Conservation (phyloP, 495 filamentous ascomycete genomes). For the Penicillium psychrofluorescens region DNA sequence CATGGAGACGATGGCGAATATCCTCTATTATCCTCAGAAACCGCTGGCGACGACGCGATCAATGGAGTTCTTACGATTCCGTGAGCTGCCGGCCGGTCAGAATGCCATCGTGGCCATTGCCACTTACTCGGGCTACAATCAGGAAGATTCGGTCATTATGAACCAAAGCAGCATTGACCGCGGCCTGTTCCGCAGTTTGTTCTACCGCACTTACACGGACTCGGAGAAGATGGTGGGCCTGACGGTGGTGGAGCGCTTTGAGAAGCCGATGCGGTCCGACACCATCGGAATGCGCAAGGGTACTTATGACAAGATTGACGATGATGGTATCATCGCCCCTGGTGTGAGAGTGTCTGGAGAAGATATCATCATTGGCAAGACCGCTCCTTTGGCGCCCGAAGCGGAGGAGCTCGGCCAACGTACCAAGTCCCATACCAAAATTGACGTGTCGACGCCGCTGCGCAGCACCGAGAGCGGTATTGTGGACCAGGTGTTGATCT, state of each 20-base stretch:
- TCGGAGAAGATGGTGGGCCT: conserved; percentile 91
- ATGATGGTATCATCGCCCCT: conserved; percentile 87
- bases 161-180: conserved; percentile 98
- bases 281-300: conserved; percentile 88
- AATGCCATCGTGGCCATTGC: conserved; percentile 98
- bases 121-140: conserved; percentile 98
- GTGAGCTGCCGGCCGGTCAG: conserved; percentile 92
- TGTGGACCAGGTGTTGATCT: conserved; percentile 85
- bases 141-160: conserved; percentile 99
- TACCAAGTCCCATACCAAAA: conserved; percentile 81
- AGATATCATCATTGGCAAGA: conserved; percentile 99
- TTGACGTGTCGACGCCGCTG: conserved; percentile 89
- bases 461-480: conserved; percentile 95
- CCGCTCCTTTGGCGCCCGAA: conserved; percentile 84
- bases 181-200: conserved; percentile 93
- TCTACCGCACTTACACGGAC: conserved; percentile 95
- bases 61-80: conserved; percentile 98
- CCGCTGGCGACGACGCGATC: conserved; percentile 91
- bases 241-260: conserved; percentile 81
- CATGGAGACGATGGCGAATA: conserved; percentile 99
- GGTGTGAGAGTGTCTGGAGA: conserved; percentile 93
- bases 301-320: conserved; percentile 96
- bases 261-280: conserved; percentile 84
- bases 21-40: conserved; percentile 98
- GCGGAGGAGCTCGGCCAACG: conserved; percentile 90